phyloP scores from a whole-genome alignment of 139 green algal species.

The Chlorella sp. region DNA sequence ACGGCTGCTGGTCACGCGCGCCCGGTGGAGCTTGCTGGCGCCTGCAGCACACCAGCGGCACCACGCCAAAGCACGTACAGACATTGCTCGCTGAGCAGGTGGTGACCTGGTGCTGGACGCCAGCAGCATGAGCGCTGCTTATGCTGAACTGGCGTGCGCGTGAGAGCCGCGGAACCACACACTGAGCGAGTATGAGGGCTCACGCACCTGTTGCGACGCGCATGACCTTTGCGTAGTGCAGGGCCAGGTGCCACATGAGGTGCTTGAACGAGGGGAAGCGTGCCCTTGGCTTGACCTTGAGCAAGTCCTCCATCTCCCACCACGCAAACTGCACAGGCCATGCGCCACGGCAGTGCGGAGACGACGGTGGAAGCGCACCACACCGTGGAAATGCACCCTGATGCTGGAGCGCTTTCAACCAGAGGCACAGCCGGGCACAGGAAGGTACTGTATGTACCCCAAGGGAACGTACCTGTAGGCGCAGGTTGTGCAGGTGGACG shows the following conservation, averaged over 20 bases:
- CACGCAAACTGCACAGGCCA: conserved; percentile 6
- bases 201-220: conserved; percentile 7
- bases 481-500: conserved; percentile 12
- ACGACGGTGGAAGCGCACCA: no score
- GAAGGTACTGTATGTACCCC: background rate
- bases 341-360: no score
- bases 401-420: no score
- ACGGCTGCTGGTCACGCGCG: conserved; percentile 1
- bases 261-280: conserved; percentile 32
- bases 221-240: conserved; percentile 13
- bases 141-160: background rate
- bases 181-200: background rate
- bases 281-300: conserved; percentile 13
- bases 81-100: background rate
- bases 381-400: no score
- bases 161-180: background rate
- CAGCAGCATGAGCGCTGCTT: background rate
- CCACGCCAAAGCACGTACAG: no score
- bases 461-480: background rate
- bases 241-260: conserved; percentile 28
- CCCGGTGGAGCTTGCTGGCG: background rate
- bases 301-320: conserved; percentile 26
- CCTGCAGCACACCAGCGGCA: background rate
- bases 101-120: background rate
- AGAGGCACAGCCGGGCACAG: background rate